Conservation (phyloP, 2,329 filamentous ascomycete genomes). For the Penicillium hordei region DNA sequence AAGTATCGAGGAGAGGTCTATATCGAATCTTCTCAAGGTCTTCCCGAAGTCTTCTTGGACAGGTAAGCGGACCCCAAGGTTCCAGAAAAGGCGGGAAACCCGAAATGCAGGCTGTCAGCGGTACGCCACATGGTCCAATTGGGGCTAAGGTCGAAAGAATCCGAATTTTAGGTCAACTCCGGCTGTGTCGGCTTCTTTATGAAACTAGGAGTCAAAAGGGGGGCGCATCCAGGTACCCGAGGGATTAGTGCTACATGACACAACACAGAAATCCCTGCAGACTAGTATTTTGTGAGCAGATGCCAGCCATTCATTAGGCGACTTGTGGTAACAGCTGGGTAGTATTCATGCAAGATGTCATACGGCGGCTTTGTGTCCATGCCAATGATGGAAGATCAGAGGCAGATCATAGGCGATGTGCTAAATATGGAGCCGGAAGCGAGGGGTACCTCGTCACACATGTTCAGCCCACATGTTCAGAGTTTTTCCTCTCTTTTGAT, state of each 20-base stretch:
- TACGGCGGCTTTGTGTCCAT: not conserved
- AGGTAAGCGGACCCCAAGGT: not conserved
- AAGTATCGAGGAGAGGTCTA: not conserved
- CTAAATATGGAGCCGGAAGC: constrained; percentile 12
- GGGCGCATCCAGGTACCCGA: not conserved
- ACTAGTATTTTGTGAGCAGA: not conserved
- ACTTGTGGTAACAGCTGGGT: not conserved
- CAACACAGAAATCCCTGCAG: not conserved
- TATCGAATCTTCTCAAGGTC: not conserved
- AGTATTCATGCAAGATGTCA: not conserved
- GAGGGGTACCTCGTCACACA: constrained; percentile 8
- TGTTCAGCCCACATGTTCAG: constrained; percentile 1
- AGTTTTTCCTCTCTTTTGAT: not conserved
- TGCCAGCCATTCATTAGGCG: not conserved
- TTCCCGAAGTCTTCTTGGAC: not conserved
- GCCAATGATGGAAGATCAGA: constrained; percentile 6
- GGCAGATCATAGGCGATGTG: constrained; percentile 6
- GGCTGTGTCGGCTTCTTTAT: constrained; percentile 1
- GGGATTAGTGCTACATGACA: not conserved
- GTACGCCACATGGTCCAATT: constrained; percentile 2
- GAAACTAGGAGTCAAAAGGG: not conserved
- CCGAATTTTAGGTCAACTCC: not conserved
- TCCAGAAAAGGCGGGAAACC: constrained; percentile 2
- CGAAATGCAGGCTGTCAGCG: not conserved
- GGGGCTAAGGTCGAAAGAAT: not conserved